These are phyloP conservation scores for Sarocladium oryzae DNA, from an alignment of 2,329 filamentous ascomycete species.

Conservation along the genomic window DNA sequence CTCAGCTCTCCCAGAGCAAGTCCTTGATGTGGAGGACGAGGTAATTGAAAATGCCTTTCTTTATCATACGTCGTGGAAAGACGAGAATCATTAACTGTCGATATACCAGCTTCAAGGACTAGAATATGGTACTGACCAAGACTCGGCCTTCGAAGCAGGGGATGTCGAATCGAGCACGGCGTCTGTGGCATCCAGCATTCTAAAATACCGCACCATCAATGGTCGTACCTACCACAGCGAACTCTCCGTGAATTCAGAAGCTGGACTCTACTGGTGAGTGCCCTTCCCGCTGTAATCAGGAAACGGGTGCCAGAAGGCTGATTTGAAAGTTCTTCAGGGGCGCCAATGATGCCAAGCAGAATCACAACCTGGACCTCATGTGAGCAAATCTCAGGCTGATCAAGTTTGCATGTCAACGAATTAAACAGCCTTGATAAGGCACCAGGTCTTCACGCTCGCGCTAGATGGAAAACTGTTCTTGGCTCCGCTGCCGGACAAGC, in stretches of 20 bases:
- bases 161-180: slow-evolving; percentile 14
- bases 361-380: neutral
- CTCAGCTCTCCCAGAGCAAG: too few species aligned
- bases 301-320: too few species aligned
- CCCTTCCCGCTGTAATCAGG: neutral
- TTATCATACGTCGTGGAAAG: too few species aligned
- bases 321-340: neutral
- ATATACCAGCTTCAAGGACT: neutral
- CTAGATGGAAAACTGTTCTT: slow-evolving; percentile 11
- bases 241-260: slow-evolving; percentile 2
- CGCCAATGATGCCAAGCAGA: slow-evolving; percentile 19
- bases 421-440: slow-evolving; percentile 13
- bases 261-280: neutral
- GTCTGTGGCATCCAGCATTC: slow-evolving; percentile 22
- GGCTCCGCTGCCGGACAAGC: slow-evolving; percentile 10
- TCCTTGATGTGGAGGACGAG: neutral
- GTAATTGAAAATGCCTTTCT: too few species aligned
- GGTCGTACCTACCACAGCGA: slow-evolving; percentile 25
- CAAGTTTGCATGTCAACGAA: neutral
- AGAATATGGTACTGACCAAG: neutral
- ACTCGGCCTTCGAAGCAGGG: neutral
- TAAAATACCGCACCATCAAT: slow-evolving; percentile 22
- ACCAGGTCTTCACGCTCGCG: slow-evolving; percentile 11
- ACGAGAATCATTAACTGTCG: neutral
- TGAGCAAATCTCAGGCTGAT: neutral